A percentile compares a stretch with the other conserved stretches of the same genome.
Evolutionary conservation across 805 yeast species (phyloP).

Genomic region (Nakazawaea molendinolei): DNA sequence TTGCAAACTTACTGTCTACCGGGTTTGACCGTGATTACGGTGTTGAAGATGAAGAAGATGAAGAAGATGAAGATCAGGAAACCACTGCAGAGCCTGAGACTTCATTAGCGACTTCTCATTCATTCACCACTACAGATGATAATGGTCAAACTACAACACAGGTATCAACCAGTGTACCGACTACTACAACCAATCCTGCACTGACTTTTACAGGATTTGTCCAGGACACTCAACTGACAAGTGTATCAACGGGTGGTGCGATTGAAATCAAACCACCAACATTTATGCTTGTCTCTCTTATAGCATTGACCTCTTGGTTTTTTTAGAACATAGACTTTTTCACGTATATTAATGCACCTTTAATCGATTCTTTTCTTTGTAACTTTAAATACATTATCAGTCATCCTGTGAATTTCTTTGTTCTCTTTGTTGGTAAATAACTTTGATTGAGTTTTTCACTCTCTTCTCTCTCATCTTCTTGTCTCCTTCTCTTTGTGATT

Average conservation of each 20-base stretch:
- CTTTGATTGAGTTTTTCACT: no score
- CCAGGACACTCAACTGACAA: no score
- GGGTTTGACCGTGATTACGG: constrained; percentile 56
- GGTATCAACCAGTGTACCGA: constrained; percentile 6
- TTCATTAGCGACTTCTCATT: background rate
- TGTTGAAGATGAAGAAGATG: constrained; percentile 13
- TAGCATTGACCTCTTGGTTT: no score
- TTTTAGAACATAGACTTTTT: no score
- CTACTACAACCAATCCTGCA: constrained; percentile 10
- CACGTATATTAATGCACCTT: background rate
- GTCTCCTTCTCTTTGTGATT: no score
- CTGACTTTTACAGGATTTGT: constrained; percentile 28
- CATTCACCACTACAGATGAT: constrained; percentile 7
- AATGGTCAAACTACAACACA: constrained; percentile 14
- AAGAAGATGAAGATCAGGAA: constrained; percentile 5
- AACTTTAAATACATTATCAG: no score
- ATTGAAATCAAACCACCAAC: background rate
- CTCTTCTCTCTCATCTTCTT: no score
- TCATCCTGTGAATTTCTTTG: no score
- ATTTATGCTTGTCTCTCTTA: background rate
- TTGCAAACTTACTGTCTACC: constrained; percentile 54
- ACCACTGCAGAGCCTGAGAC: background rate
- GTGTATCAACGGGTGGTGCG: constrained; percentile 9
- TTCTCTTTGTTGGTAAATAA: no score
- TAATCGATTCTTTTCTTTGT: constrained; percentile 11